Evolutionary conservation across 2,329 filamentous ascomycete genomes (phyloP).

Genomic region (Aaosphaeria pasadenensis): DNA sequence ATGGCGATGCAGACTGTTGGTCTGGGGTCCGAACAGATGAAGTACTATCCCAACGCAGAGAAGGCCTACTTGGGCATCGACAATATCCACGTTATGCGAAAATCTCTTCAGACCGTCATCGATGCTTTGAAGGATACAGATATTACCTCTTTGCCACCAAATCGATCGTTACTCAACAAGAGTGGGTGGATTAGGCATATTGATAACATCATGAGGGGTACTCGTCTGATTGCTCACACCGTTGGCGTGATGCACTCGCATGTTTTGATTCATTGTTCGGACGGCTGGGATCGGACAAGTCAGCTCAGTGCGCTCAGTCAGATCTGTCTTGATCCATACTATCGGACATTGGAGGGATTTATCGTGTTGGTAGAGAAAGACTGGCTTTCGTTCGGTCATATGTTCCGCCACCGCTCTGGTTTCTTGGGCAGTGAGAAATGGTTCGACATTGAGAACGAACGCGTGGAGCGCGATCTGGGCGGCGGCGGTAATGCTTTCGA

Average conservation of each 20-base stretch:
- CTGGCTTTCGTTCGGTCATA: slow-evolving; percentile 96
- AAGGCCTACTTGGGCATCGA: slow-evolving; percentile 95
- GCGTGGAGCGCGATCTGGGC: slow-evolving; percentile 52
- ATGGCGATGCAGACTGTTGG: slow-evolving; percentile 92
- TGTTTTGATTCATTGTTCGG: slow-evolving; percentile 94
- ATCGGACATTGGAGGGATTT: slow-evolving; percentile 89
- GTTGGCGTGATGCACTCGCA: slow-evolving; percentile 92
- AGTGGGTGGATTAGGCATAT: slow-evolving; percentile 94
- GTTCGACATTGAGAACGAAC: slow-evolving; percentile 85
- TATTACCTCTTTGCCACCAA: slow-evolving; percentile 77
- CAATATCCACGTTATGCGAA: slow-evolving; percentile 98
- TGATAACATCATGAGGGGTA: slow-evolving; percentile 76
- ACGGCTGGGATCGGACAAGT: slow-evolving; percentile 96
- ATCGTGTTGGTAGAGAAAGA: slow-evolving; percentile 95
- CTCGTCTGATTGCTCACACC: slow-evolving; percentile 78
- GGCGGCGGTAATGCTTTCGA: slow-evolving; percentile 73
- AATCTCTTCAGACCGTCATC: slow-evolving; percentile 81
- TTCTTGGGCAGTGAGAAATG: slow-evolving; percentile 88
- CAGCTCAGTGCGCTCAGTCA: slow-evolving; percentile 90
- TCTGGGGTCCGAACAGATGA: slow-evolving; percentile 95
- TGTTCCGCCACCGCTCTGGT: slow-evolving; percentile 91
- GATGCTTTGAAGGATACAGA: slow-evolving; percentile 92
- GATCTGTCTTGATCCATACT: slow-evolving; percentile 93
- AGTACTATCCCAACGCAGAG: slow-evolving; percentile 87
- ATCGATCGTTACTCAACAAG: slow-evolving; percentile 73